phyloP scores from a whole-genome alignment of 306 rosid species.

The Rosa chinensis region DNA sequence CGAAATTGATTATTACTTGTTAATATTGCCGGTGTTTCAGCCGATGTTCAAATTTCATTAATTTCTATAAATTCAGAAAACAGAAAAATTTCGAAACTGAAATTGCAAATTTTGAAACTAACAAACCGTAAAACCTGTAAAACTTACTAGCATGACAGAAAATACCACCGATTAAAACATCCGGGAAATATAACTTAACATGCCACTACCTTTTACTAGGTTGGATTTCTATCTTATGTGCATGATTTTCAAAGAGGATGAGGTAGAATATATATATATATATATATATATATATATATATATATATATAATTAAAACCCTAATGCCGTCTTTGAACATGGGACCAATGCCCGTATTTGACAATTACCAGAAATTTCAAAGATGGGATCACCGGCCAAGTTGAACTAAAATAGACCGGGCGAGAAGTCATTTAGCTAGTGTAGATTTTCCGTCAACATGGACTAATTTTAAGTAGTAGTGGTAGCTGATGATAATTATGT shows the following conservation, averaged over 20 bases:
- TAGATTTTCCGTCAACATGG: background rate
- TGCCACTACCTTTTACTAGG: background rate
- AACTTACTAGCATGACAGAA: background rate
- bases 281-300: background rate
- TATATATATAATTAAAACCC: too few species aligned
- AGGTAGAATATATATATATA: background rate
- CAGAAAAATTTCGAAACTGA: too few species aligned
- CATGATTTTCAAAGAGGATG: background rate
- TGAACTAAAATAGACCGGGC: background rate
- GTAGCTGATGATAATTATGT: background rate
- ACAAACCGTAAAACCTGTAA: too few species aligned
- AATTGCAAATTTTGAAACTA: too few species aligned
- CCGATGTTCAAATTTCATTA: too few species aligned
- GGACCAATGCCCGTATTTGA: background rate
- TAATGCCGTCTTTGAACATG: background rate
- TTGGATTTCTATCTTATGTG: background rate
- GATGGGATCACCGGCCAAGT: background rate
- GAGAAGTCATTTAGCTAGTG: background rate
- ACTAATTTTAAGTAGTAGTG: background rate
- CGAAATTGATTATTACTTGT: too few species aligned
- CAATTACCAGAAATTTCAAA: conserved; percentile 5
- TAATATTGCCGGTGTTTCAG: too few species aligned
- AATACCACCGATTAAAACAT: background rate
- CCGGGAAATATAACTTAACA: background rate
- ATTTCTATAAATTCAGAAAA: too few species aligned